Conservation (phyloP, 2,329 filamentous ascomycete genomes). For the Trichoderma koningiopsis region DNA sequence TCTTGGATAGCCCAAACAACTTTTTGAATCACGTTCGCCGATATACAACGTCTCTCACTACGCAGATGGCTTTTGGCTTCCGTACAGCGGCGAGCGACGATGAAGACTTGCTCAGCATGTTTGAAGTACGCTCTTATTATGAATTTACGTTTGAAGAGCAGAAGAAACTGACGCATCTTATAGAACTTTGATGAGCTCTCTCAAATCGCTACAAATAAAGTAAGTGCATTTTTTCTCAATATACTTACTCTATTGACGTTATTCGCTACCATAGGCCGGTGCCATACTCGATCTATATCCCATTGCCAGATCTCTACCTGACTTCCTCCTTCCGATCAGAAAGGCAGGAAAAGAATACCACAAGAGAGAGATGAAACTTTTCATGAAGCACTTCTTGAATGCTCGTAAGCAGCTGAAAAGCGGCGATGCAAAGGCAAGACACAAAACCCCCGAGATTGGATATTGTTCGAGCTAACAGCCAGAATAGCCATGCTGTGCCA, state of each 20-base stretch:
- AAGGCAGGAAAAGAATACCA: not conserved
- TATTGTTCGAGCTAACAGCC: not conserved
- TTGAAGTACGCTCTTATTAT: not conserved
- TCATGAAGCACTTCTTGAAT: conserved; percentile 17
- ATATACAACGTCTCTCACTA: conserved; percentile 18
- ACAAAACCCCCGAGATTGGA: fast-evolving
- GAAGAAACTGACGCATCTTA: not conserved
- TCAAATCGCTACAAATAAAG: not conserved
- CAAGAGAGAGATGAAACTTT: not conserved
- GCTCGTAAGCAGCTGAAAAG: conserved; percentile 7
- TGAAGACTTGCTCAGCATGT: conserved; percentile 1
- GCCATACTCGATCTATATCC: conserved; percentile 12
- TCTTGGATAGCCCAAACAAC: not conserved
- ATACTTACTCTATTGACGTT: not conserved
- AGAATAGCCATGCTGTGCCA: not conserved
- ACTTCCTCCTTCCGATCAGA: not conserved
- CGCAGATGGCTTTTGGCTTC: conserved; percentile 18
- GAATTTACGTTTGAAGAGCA: not conserved
- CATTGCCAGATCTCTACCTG: not conserved
- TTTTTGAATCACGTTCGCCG: conserved; percentile 9
- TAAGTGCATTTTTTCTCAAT: not conserved
- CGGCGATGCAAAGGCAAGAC: not conserved
- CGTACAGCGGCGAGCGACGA: conserved; percentile 11
- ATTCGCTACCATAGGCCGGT: not conserved
- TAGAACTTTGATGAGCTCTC: conserved; percentile 19